These are phyloP conservation scores for Amylocarpus encephaloides DNA, from an alignment of 2,329 filamentous ascomycete genomes.

Conservation along the genomic window DNA sequence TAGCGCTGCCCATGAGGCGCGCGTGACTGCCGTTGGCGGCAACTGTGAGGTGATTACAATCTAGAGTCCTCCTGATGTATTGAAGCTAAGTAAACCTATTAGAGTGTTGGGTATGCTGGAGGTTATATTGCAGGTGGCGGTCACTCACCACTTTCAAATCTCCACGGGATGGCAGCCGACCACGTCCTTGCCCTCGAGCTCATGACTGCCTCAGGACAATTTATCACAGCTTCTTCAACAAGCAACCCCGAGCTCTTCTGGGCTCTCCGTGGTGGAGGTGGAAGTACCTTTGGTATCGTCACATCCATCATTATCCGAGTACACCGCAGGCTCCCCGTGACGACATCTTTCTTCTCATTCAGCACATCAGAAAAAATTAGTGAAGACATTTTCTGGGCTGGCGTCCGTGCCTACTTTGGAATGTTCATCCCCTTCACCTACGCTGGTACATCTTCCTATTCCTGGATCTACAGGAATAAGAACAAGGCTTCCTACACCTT, in stretches of 20 bases:
- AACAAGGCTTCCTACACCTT: conserved; percentile 28
- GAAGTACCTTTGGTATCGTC: not conserved
- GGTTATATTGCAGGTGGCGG: conserved; percentile 57
- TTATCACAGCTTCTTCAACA: conserved; percentile 18
- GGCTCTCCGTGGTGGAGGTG: conserved; percentile 25
- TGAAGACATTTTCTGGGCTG: conserved; percentile 43
- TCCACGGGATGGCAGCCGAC: conserved; percentile 54
- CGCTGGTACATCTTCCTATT: conserved; percentile 28
- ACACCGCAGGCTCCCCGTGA: too few species aligned
- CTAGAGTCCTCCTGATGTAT: not conserved
- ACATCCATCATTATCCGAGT: too few species aligned
- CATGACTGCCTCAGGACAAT: conserved; percentile 18
- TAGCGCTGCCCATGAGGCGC: conserved; percentile 36
- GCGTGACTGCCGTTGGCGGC: conserved; percentile 44
- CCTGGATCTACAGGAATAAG: conserved; percentile 29
- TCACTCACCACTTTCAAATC: conserved; percentile 47
- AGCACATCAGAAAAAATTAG: conserved; percentile 24
- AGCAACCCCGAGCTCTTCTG: conserved; percentile 12
- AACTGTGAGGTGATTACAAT: conserved; percentile 33
- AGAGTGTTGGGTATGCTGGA: conserved; percentile 35
- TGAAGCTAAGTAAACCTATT: conserved; percentile 9
- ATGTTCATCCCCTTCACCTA: conserved; percentile 37
- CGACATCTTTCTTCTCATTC: too few species aligned
- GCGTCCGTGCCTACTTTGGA: conserved; percentile 44
- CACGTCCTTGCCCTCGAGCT: conserved; percentile 33